Evolutionary conservation across 768 basidiomycete species (phyloP), one percentile per base, ranked within the genome.

Genomic region (Hypholoma sublateritium): DNA sequence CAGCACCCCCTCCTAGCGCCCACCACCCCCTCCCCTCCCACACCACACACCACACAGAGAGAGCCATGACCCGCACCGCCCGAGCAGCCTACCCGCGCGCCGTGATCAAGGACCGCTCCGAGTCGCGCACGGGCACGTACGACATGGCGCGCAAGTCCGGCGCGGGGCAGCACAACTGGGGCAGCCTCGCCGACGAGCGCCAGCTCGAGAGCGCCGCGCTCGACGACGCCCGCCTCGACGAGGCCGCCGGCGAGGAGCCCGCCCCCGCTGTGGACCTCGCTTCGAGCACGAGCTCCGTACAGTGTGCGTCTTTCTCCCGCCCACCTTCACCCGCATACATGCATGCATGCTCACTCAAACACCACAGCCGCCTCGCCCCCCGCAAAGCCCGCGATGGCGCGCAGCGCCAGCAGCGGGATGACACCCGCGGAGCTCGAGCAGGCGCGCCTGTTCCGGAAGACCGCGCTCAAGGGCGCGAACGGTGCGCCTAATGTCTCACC

Each of bases 91-190:
- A 80, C 69, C 89, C 87, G 50, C 83, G 85, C 58, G 91, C 91
- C 45, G 72, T 91, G 65, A 59, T 80, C 59, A 87, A 83, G 75
- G 91, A 93, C 74, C 88, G 90, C 66, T 89, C 89, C 14, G 83
- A 87, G 75, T 84, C 86, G 67, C 89, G 86, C 74, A 82, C 86
- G 39, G 93, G 92, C 52, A 78, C 87, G 56, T 84, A 87, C 79
- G 81, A 80, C 65, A 81, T 80, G 63, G 63, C 88, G 56, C 87
- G 85, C 74, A 94, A 94, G 76, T 78, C 83, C 59, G 93, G 93
- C 54, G 86, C 83, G 24, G 93, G 93, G 34, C 77, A 80, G 7
- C 85, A 94, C 74, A 93, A 91, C 75, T 96, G 93, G 93, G 93
- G 93, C 57, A 81, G 79, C 54, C 69, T 90, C 60, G 73, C 71